Conservation (phyloP, 331 rosid species). For the Quercus phellos region DNA sequence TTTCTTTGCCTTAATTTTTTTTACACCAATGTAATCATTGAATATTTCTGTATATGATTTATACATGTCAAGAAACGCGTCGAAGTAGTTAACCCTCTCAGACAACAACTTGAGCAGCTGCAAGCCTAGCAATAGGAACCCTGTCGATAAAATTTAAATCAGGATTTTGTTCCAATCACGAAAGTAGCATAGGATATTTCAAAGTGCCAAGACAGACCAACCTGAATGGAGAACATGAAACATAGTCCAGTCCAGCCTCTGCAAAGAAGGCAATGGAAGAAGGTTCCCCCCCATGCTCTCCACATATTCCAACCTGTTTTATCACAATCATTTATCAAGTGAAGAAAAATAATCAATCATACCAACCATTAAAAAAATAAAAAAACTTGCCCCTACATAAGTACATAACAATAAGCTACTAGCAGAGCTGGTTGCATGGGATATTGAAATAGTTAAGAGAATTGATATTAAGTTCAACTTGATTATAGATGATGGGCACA, state of each 20-base stretch:
- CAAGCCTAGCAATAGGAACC: constrained; percentile 96
- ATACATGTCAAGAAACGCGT: constrained; percentile 20
- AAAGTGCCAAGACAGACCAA: constrained; percentile 7
- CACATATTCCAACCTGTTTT: constrained; percentile 89
- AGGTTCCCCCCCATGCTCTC: constrained; percentile 99
- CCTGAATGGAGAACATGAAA: constrained; percentile 98
- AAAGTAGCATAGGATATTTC: not conserved
- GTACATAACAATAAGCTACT: not conserved
- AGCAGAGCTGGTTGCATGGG: not conserved
- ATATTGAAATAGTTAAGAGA: no score
- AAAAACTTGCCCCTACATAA: not conserved
- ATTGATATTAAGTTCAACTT: not conserved
- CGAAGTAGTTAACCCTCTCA: constrained; percentile 7
- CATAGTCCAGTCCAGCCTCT: constrained; percentile 90
- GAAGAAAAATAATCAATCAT: not conserved
- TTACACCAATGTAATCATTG: constrained; percentile 14
- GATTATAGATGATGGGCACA: not conserved
- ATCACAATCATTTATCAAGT: constrained; percentile 8
- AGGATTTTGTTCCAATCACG: not conserved
- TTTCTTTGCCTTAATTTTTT: not conserved
- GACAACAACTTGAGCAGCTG: constrained; percentile 88
- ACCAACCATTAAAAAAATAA: not conserved
- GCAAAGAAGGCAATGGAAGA: constrained; percentile 95
- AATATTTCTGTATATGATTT: constrained; percentile 4
- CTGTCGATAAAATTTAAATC: constrained; percentile 32